Evolutionary conservation across 352 stramenopile genomes (phyloP).

Genomic region (Phytophthora rubi): DNA sequence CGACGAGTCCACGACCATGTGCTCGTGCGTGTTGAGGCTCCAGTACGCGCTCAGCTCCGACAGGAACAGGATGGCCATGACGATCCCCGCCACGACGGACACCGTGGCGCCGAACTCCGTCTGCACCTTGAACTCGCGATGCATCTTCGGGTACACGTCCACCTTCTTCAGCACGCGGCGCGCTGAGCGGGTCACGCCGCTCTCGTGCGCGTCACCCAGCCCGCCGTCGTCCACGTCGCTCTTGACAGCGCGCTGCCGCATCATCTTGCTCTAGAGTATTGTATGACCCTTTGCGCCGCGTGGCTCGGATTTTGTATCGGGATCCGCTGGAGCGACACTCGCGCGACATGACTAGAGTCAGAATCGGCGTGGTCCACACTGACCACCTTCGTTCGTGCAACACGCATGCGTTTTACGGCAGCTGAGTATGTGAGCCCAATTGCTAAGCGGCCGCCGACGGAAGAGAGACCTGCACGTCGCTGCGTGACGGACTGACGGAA

Average conservation of each 20-base stretch:
- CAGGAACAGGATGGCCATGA: conserved; percentile 39
- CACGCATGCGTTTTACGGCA: not conserved
- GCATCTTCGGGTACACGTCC: conserved; percentile 96
- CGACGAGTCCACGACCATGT: conserved; percentile 96
- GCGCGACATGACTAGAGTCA: conserved; percentile 11
- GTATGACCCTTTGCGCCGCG: conserved; percentile 16
- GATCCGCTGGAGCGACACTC: conserved; percentile 3
- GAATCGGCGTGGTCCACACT: conserved; percentile 14
- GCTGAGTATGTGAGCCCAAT: conserved; percentile 20
- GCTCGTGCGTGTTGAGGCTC: conserved; percentile 90
- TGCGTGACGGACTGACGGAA: not conserved
- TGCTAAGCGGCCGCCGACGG: conserved; percentile 19
- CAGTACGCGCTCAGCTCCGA: conserved; percentile 86
- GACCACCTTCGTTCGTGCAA: not conserved
- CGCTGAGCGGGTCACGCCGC: conserved; percentile 49
- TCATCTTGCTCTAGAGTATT: conserved; percentile 18
- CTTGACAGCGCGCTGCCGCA: conserved; percentile 68
- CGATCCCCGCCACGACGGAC: conserved; percentile 19
- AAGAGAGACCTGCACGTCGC: conserved; percentile 8
- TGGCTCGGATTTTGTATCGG: conserved; percentile 10
- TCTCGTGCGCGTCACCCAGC: conserved; percentile 37
- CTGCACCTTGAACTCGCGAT: conserved; percentile 95
- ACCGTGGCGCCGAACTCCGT: conserved; percentile 91
- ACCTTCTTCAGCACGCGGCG: conserved; percentile 79
- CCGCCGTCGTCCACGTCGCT: conserved; percentile 64